Evolutionary conservation across 805 yeast genomes (phyloP), one percentile per base, ranked within the genome.

Genomic region (Sugiyamaella lignohabitans): DNA sequence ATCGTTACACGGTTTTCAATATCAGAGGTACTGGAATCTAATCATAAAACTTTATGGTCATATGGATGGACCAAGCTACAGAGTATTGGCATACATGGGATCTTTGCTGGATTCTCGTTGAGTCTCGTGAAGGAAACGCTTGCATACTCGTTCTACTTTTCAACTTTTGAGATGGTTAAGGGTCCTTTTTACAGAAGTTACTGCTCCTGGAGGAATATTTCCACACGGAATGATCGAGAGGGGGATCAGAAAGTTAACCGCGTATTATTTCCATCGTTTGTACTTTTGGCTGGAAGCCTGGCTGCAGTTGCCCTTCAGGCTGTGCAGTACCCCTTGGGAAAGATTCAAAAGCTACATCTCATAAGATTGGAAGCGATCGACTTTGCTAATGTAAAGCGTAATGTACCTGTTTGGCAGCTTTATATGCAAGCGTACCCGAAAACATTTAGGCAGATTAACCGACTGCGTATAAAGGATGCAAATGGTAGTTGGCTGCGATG

Each of bases 31-130:
- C 64, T 87, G 14, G 73, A 75, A 44, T 84, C 87, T 4, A 71
- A 74, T 27, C 81, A 84, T 63, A 76, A 76, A 48, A 83, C 83
- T 48, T 62, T 89, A 47, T 87, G 96, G 94, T 66, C 66, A 21
- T 91, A 87, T 63, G 88, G 91, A 0, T 61, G 74, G 22, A 71
- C 72, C 42, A 87, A 87, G 58, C 66, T 88, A 44, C 69, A 69
- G 50, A 84, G 84, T 52, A 74, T 89, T 43, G 97, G 97, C 0
- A 63, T 81, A 6, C 71, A 79, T 10, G 96, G 96, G 0, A 89
- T 93, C 3, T 87, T 86, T 69, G 95, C 96, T 2, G 98, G 97
- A 0, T 84, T 80, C 60, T 75, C 82, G n/a, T 69, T 87, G 39
- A 82, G 89, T 44, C 68, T 86, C 3, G 61, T 84, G 16, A 89